phyloP scores from a whole-genome alignment of 2,329 filamentous ascomycete species.

The Talaromyces sp. region DNA sequence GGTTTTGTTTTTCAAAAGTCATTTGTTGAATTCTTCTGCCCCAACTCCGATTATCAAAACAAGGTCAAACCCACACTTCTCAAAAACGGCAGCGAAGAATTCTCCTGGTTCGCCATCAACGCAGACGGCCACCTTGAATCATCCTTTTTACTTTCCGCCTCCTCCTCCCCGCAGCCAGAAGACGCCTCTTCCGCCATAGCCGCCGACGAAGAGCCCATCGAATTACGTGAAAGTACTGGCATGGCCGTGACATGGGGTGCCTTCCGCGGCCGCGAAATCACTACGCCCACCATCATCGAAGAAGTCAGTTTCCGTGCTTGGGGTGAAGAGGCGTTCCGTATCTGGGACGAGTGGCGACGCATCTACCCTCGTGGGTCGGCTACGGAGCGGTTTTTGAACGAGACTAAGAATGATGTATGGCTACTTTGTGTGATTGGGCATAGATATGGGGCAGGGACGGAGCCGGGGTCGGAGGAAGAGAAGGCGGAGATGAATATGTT shows the following conservation, averaged over 20 bases:
- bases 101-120: slow-evolving; percentile 88
- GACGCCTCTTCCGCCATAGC: slow-evolving; percentile 12
- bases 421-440: slow-evolving; percentile 68
- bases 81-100: slow-evolving; percentile 58
- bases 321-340: slow-evolving; percentile 92
- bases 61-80: slow-evolving; percentile 62
- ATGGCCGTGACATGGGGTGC: slow-evolving; percentile 98
- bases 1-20: slow-evolving; percentile 98
- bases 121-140: slow-evolving; percentile 72
- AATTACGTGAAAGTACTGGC: slow-evolving; percentile 53
- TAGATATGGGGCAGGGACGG: slow-evolving; percentile 43
- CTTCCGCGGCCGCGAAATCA: slow-evolving; percentile 92
- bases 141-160: slow-evolving; percentile 39
- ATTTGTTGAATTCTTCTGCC: slow-evolving; percentile 94
- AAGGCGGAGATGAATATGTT: slow-evolving; percentile 40
- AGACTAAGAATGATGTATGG: slow-evolving; percentile 69
- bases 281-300: slow-evolving; percentile 95
- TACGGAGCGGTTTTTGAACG: slow-evolving; percentile 68
- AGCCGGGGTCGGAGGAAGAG: slow-evolving; percentile 36
- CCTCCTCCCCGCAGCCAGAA: slow-evolving; percentile 24
- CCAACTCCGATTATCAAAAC: slow-evolving; percentile 65
- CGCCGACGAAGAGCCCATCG: slow-evolving; percentile 47
- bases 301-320: slow-evolving; percentile 90
- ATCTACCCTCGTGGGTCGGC: slow-evolving; percentile 75
- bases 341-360: slow-evolving; percentile 90